phyloP scores from a whole-genome alignment of 345 rosid genomes.

The Arabis hirsuta region DNA sequence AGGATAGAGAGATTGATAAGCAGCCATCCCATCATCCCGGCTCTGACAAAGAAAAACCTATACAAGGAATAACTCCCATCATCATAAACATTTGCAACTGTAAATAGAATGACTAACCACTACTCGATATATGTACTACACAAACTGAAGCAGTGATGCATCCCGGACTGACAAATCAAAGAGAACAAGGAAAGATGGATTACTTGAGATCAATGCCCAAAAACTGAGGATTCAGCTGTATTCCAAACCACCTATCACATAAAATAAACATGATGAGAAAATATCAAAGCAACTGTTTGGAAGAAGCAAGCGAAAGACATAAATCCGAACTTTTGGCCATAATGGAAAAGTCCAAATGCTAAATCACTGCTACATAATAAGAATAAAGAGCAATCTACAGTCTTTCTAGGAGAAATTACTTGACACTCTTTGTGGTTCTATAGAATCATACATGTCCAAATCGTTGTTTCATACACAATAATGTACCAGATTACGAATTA shows the following conservation, averaged over 20 bases:
- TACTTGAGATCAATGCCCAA: constrained; percentile 91
- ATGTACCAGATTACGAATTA: not conserved
- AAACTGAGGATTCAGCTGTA: constrained; percentile 88
- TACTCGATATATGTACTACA: not conserved
- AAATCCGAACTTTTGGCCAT: constrained; percentile 18
- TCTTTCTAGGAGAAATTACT: not conserved
- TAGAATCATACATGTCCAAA: not conserved
- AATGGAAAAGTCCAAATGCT: constrained; percentile 7
- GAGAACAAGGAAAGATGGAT: constrained; percentile 37
- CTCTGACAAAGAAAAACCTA: constrained; percentile 94
- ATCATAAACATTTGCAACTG: constrained; percentile 4
- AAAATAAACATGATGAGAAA: constrained; percentile 25
- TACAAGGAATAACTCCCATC: constrained; percentile 27
- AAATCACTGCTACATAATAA: not conserved
- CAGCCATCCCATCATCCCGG: constrained; percentile 99
- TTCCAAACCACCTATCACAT: constrained; percentile 85
- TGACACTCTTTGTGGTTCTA: not conserved
- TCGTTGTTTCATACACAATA: not conserved
- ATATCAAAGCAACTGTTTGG: constrained; percentile 14
- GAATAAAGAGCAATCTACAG: constrained; percentile 5
- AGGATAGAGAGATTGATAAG: constrained; percentile 86
- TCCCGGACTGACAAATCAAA: not conserved
- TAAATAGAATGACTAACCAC: not conserved
- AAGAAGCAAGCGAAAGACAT: constrained; percentile 20
- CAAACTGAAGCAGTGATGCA: constrained; percentile 17